A percentile compares a stretch with the other conserved stretches of the same genome.
Evolutionary conservation across 2,329 filamentous ascomycete species (phyloP).

Genomic region (Pseudophaeomoniella oleicola): DNA sequence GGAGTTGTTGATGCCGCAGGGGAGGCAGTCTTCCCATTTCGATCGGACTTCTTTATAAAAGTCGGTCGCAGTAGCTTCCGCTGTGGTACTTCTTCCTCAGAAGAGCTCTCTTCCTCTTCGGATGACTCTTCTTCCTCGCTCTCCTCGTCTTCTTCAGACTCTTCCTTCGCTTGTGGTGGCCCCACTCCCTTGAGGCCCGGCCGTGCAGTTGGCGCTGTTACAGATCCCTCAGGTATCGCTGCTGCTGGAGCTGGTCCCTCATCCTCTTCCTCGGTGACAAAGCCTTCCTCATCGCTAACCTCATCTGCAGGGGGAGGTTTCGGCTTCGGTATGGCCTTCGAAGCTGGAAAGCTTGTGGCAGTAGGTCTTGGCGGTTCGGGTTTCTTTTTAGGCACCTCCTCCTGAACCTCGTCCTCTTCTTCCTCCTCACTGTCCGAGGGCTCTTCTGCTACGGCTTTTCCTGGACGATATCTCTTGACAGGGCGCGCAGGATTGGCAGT

Average conservation of each 20-base stretch:
- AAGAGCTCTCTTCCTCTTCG: slow-evolving; percentile 41
- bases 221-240: slow-evolving; percentile 9
- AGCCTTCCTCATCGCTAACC: slow-evolving; percentile 40
- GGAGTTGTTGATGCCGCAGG: slow-evolving; percentile 6
- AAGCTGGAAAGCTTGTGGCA: slow-evolving; percentile 22
- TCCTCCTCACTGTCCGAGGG: slow-evolving; percentile 34
- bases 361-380: slow-evolving; percentile 20
- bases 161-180: slow-evolving; percentile 23
- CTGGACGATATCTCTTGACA: slow-evolving; percentile 62
- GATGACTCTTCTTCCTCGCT: slow-evolving; percentile 31
- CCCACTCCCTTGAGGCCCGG: slow-evolving; percentile 12
- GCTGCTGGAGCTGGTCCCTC: slow-evolving; percentile 11
- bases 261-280: slow-evolving; percentile 42
- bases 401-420: slow-evolving; percentile 35
- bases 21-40: slow-evolving; percentile 22
- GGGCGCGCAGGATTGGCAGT: slow-evolving; percentile 78
- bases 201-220: slow-evolving; percentile 7
- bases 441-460: slow-evolving; percentile 50
- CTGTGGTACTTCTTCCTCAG: slow-evolving; percentile 42
- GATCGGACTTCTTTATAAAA: slow-evolving; percentile 50
- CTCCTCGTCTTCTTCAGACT: slow-evolving; percentile 42
- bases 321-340: slow-evolving; percentile 17
- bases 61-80: slow-evolving; percentile 48
- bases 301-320: slow-evolving; percentile 21
- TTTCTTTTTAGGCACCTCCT: slow-evolving; percentile 34